phyloP scores from a whole-genome alignment of 352 stramenopile genomes.

The Phytophthora melonis region DNA sequence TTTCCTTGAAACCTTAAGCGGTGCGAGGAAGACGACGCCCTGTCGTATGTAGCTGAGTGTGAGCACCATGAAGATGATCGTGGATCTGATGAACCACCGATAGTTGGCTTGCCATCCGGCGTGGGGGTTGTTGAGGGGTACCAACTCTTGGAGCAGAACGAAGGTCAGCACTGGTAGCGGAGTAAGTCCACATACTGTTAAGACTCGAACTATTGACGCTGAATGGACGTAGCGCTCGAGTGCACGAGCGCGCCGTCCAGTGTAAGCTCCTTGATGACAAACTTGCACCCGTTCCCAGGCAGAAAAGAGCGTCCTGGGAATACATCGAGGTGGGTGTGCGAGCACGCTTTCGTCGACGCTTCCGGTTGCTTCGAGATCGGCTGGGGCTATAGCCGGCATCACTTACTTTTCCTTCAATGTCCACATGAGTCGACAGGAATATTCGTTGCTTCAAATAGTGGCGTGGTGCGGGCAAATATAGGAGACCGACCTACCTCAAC shows the following conservation, averaged over 20 bases:
- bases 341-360: neutral
- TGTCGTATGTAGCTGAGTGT: conserved; percentile 24
- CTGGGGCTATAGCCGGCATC: no score
- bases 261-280: neutral
- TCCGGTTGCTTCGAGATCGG: no score
- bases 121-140: conserved; percentile 4
- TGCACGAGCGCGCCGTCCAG: neutral
- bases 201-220: neutral
- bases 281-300: neutral
- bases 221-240: conserved; percentile 11
- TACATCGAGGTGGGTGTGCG: neutral
- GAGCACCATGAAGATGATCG: conserved; percentile 16
- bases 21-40: conserved; percentile 12
- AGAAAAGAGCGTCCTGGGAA: neutral
- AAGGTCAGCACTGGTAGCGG: conserved; percentile 14
- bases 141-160: conserved; percentile 15
- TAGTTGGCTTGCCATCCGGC: conserved; percentile 10
- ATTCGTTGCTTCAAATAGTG: no score
- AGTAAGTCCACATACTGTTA: conserved; percentile 7
- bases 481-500: neutral
- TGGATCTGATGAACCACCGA: conserved; percentile 15
- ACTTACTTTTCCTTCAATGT: no score
- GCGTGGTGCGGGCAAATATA: neutral
- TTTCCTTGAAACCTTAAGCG: conserved; percentile 6
- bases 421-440: no score